Base-by-base conservation (phyloP, 2,329 filamentous ascomycete genomes). In the Coniochaeta prunicola region DNA sequence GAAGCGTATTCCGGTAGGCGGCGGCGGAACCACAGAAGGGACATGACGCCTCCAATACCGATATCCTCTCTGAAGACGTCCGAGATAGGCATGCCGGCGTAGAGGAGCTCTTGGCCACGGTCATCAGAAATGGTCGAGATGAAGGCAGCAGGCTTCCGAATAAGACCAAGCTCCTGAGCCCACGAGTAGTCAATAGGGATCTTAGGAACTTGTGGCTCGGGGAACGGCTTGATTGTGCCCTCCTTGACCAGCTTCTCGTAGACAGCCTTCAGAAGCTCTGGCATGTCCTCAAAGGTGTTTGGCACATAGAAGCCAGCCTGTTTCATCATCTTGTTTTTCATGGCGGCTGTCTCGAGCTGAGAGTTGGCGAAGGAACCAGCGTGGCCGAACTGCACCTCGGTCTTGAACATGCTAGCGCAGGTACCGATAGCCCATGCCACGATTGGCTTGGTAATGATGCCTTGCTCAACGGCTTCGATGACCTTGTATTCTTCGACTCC, bases 401-500 rank as follows among this genome's bases (percentile, higher is more conserved):
- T 99, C 88, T 96, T 97, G 84, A 99, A 96, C 92, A 99, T 94
- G 84, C 91, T 93, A 64, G 94, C 94, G 77, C 96, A 97, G 69
- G 94, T 99, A 82, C 94, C 94, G 71, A 99, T 99, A 67, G 94
- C 94, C 94, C 94, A 99, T 48, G 94, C 94, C 62, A 99, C 92
- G 71, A 99, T 94, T 70, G 94, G 94, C 87, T 99, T 99, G 75
- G 89, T 99, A 76, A 99, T 96, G 73, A 85, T 77, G 70, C 94
- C 94, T 66, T 89, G 83, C 87, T 97, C 94, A 68, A 99, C 91
- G 62, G 94, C 94, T 72, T 99, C 93, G 67, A 99, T 97, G 68
- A 99, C 94, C 78, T 96, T 92, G 86, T 99, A 99, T 80, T 99
- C 94, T 80, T 99, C 94, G 62, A 97, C 92, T 85, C 94, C 94